Evolutionary conservation across 1,139 yeast species (phyloP), one percentile per base, ranked within the genome.

Genomic region (Lodderomyces jiufengensis): DNA sequence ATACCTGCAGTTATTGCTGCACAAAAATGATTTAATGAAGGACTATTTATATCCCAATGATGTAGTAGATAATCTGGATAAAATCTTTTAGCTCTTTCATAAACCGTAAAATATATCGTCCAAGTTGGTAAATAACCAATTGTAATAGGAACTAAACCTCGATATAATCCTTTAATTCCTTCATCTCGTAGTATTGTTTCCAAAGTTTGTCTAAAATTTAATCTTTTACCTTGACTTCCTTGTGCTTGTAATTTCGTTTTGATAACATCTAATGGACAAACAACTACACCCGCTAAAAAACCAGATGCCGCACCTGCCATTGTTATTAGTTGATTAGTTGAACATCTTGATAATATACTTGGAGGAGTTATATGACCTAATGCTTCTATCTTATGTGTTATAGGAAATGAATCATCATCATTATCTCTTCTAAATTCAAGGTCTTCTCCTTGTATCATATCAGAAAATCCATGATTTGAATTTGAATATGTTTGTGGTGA

Each of bases 71-170:
- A 52, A 3, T 32, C 33, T 2, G 59, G 63, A 41, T 54, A 62
- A 31, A 69, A 55, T 31, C 57, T 53, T 54, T 88, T 88, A 22
- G 90, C 80, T 41, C 76, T 68, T 53, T 90, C 97, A 58, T 92
- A 92, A 25, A 88, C 84, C 9, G 92, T 75, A 62, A 92, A 94
- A 58, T 94, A 92, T 32, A 92, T 86, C 63, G 90, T 88, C 98
- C 98, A 92, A 0, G 97, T 88, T 5, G 99, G 98, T 47, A 94
- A 77, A 59, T 92, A 92, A 0, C 99, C 99, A 36, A 92, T 63
- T 2, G 94, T 76, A 26, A 92, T 87, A 9, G 99, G 97, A 1
- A 83, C 84, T 13, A 94, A 63, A 3, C 99, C 99, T 44, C 95
- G 67, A 57, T 94, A 94, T 14, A 92, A 68, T 0, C 98, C 97